phyloP scores from a whole-genome alignment of 2,329 filamentous ascomycete species.

The Colletotrichum musicola region DNA sequence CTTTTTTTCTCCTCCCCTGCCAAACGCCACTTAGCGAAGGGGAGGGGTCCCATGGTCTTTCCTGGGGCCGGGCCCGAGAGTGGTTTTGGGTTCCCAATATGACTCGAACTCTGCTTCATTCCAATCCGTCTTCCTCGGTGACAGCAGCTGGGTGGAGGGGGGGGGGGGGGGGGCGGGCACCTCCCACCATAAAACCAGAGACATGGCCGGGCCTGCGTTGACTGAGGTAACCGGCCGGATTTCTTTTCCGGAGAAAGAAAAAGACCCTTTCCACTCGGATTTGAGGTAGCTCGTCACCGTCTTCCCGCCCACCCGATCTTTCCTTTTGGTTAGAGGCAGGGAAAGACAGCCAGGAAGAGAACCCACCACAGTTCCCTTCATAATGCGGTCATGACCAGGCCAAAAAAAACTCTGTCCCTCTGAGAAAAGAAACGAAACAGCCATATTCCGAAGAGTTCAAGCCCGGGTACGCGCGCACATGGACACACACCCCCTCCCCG shows the following conservation, averaged over 20 bases:
- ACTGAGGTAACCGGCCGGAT: constrained; percentile 5
- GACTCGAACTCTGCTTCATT: constrained; percentile 26
- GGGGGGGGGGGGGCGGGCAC: no score
- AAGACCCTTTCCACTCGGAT: background rate
- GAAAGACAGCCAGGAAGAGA: background rate
- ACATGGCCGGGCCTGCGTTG: no score
- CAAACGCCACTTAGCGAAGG: constrained; percentile 24
- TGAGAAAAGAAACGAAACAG: constrained; percentile 23
- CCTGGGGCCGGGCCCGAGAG: background rate
- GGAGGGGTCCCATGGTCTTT: background rate
- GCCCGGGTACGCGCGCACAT: background rate
- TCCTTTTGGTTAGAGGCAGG: constrained; percentile 27
- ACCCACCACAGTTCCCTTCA: background rate
- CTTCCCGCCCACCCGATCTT: background rate
- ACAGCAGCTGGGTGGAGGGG: background rate
- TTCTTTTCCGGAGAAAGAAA: constrained; percentile 22
- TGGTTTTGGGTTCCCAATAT: constrained; percentile 1
- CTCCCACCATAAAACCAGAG: no score
- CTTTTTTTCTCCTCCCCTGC: constrained; percentile 9
- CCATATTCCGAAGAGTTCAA: constrained; percentile 17
- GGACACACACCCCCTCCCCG: background rate
- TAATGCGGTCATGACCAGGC: constrained; percentile 7
- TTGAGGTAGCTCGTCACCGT: background rate
- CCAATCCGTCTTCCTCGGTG: constrained; percentile 21
- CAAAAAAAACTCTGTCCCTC: constrained; percentile 11